These are phyloP conservation scores for Populus hybrid DNA, from an alignment of 441 rosid species.

Conservation along the genomic window DNA sequence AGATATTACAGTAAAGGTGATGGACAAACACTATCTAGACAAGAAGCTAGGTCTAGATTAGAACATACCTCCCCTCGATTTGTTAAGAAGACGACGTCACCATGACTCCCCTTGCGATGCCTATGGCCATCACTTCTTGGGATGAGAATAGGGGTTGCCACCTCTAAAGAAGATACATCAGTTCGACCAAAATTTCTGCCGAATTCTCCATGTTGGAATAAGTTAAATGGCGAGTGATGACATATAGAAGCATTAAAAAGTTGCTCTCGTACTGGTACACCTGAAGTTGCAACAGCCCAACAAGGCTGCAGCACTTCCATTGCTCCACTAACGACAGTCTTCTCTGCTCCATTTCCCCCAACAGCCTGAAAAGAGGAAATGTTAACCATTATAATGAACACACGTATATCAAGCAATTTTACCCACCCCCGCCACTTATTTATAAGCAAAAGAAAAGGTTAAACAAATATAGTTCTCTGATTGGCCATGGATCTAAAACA, in stretches of 20 bases:
- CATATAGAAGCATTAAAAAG: constrained; percentile 96
- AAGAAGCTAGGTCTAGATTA: neutral
- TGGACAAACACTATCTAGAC: neutral
- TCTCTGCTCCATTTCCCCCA: constrained; percentile 93
- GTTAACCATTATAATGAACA: constrained; percentile 13
- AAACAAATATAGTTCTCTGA: neutral
- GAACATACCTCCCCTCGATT: constrained; percentile 92
- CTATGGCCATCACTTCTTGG: constrained; percentile 79
- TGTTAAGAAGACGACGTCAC: constrained; percentile 93
- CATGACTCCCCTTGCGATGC: constrained; percentile 86
- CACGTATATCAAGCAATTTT: neutral
- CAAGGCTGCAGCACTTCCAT: constrained; percentile 96
- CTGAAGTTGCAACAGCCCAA: constrained; percentile 99
- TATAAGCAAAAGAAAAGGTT: neutral
- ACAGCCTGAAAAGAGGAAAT: constrained; percentile 63
- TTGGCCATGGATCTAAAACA: neutral
- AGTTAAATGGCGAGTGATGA: constrained; percentile 78
- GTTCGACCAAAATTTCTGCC: constrained; percentile 63
- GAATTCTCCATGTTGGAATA: constrained; percentile 80
- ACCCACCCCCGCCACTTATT: neutral
- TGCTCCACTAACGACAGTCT: constrained; percentile 90
- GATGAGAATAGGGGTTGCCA: constrained; percentile 94
- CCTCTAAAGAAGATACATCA: constrained; percentile 71
- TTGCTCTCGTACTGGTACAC: constrained; percentile 92
- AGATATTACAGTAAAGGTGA: neutral